Base-by-base conservation (phyloP, 2,329 filamentous ascomycete genomes). In the Alternaria solani region DNA sequence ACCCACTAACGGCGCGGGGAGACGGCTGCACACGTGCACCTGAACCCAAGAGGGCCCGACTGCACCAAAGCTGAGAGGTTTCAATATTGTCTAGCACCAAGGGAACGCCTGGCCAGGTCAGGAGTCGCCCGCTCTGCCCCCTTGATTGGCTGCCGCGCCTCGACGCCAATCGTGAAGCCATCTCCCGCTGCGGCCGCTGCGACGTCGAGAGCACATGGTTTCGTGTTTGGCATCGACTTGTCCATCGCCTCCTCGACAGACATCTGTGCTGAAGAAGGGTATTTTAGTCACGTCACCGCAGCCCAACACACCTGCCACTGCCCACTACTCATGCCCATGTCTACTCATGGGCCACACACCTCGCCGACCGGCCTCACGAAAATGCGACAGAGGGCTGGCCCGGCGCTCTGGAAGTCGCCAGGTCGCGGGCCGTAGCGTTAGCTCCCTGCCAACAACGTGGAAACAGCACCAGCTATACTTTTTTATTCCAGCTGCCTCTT, bases 401-500 rank as follows among this genome's bases (percentile, higher is more conserved):
- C 54, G 47, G 47, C 47, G 32, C 32, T 59, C 43, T 59, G 52
- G 51, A 59, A 53, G 52, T 61, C 52, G 58, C 58, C 53, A 57
- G 58, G 47, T 57, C 34, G 55, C 64, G 64, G 64, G 51, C 61
- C 64, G 64, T 54, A 60, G 64, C 64, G 64, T 55, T 64, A 66
- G 63, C 63, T 63, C 60, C 55, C 56, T 62, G 51, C 55, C 60
- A 63, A 47, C 51, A 56, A 62, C 60, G 47, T 61, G 52, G 55
- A 51, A 42, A 48, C 51, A 28, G 8, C 41, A 23, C 39, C 28
- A 51, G 12, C 36, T 44, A 41, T 38, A 32, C 28, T 46, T 43
- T 26, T 25, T n/a, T 16, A 30, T 38, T 43, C 47, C 7, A 46
- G 38, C 34, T n/a, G 7, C 6, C 14, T n/a, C 7, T n/a, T n/a